Evolutionary conservation across 352 stramenopile genomes (phyloP).

Genomic region (Peronospora farinosa): DNA sequence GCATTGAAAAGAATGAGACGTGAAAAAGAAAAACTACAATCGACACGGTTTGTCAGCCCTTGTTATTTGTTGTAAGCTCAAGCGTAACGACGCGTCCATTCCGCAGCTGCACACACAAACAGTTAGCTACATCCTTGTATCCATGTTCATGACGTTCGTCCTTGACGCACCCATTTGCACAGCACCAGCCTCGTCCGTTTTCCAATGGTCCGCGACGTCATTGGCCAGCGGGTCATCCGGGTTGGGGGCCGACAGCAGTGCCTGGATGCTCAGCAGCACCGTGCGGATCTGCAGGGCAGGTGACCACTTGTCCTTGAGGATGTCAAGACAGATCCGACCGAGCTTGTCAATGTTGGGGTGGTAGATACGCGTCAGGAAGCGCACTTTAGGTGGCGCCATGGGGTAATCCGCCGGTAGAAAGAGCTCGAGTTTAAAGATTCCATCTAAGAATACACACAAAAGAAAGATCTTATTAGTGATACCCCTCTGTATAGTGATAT

Average conservation of each 20-base stretch:
- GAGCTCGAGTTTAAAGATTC: constrained; percentile 94
- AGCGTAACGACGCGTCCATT: constrained; percentile 67
- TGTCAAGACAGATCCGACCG: constrained; percentile 96
- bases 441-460: constrained; percentile 38
- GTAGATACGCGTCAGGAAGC: constrained; percentile 98
- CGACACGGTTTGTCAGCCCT: constrained; percentile 7
- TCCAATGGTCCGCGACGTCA: constrained; percentile 96
- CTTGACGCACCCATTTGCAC: constrained; percentile 64
- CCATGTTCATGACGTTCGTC: neutral
- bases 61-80: constrained; percentile 27
- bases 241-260: constrained; percentile 94
- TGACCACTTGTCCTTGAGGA: constrained; percentile 99
- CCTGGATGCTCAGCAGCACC: constrained; percentile 95
- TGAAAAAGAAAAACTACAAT: constrained; percentile 27
- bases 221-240: constrained; percentile 96
- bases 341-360: constrained; percentile 98
- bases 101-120: constrained; percentile 33
- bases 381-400: constrained; percentile 96
- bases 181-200: constrained; percentile 90
- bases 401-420: constrained; percentile 96
- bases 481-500: constrained; percentile 8
- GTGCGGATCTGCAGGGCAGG: constrained; percentile 97
- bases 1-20: constrained; percentile 22
- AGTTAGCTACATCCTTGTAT: neutral
- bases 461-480: neutral